Evolutionary conservation across 2,329 filamentous ascomycete species (phyloP), one percentile per base, ranked within the genome.

Genomic region (Colletotrichum sp.): DNA sequence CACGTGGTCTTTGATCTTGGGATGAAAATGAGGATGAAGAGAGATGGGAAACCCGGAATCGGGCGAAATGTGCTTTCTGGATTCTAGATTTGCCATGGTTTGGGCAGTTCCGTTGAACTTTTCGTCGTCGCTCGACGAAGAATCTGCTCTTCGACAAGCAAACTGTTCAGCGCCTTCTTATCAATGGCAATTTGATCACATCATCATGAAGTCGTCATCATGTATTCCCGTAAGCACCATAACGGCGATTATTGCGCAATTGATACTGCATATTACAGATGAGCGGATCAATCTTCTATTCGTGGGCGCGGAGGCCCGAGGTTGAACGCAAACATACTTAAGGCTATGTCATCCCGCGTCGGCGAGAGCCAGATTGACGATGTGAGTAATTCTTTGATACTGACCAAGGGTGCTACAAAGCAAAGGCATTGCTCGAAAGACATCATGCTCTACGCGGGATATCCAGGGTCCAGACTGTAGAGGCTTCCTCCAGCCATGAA

Each of bases 21-120:
- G 80, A 71, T 89, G 88, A 82, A 88, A 89, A 69, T 83, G 79
- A 2, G 88, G 87, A 78, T 90, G 88, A 1, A 89, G 78, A 3
- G 84, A 86, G 28, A 86, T 83, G 0, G 88, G 87, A 39, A 86
- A 86, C 2, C 87, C 87, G 2, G 88, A 89, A 77, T 89, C 88
- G 7, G 86, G 84, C 8, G 87, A 89, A 49, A 89, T 85, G 77
- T 89, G 85, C 44, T 89, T 87, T 57, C 83, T 83, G 6, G 88
- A 78, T 80, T 88, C 86, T 6, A 90, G 84, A 63, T 85, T 80
- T 55, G 84, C 84, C 82, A 85, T 84, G 30, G 67, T 78, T 57
- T 7, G n/a, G n/a, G n/a, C 12, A 26, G 21, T 24, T 44, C 7
- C 3, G n/a, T 30, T 12, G 55, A 26, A 18, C 8, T 6, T 26